Evolutionary conservation across 306 rosid genomes (phyloP), one percentile per base, ranked within the genome.

Genomic region (Ochetophila trinervis): DNA sequence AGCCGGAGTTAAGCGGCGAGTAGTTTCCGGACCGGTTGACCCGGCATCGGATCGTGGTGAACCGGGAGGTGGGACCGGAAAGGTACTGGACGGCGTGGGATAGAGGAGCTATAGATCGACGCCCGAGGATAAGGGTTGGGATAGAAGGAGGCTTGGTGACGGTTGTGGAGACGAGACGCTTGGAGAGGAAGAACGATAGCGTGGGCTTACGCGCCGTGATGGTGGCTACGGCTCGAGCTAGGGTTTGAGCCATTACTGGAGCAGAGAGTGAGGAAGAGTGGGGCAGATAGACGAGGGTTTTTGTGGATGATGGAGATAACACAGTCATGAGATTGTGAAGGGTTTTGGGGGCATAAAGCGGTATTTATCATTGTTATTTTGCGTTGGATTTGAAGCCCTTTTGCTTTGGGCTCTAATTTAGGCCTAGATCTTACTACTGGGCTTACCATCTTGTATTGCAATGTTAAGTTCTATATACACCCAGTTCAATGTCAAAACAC

Each of bases 1-100:
- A 75, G 0, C 86, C 82, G 0, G 97, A 85, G 80, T 86, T 90
- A 0, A 90, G 85, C 0, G 99, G 99, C n/a, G 97, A 90, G 84
- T 87, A 94, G 17, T 79, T 63, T 0, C 95, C 97, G 23, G 91
- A 76, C 0, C 91, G 80, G 80, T 83, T 85, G 4, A 75, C 86
- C 5, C 86, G 87, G 86, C 95, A 87, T 2, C 96, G 90, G 37
- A 86, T 61, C 0, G 85, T 24, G 2, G 82, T 80, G 69, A 83
- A 77, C 7, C 87, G 79, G 56, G 77, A 24, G 16, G 71, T 23
- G n/a, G 79, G 0, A 9, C 64, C 21, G 12, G 77, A 8, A 22
- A 61, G 20, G 7, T 67, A 63, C 10, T 73, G 53, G 42, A 71
- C 52, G 70, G 83, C 75, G 30, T 64, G 86, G 48, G 85, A 78